phyloP scores from a whole-genome alignment of 139 green algal genomes.

The Ulvella scutata region DNA sequence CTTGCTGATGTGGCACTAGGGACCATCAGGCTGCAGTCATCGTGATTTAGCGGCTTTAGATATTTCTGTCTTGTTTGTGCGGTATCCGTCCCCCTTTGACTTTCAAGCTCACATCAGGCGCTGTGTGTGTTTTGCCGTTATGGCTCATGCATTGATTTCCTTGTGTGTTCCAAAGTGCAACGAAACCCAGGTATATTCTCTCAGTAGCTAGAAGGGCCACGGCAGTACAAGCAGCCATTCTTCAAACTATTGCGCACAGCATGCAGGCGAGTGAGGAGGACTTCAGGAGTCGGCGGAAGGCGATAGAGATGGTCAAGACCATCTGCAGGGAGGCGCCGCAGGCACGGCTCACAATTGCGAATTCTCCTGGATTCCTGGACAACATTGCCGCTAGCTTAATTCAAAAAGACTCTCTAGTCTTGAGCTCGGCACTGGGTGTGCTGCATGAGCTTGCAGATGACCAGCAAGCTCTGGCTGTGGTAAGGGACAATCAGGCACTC shows the following conservation, averaged over 20 bases:
- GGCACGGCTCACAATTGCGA: background rate
- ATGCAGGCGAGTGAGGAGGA: background rate
- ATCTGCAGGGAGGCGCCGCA: background rate
- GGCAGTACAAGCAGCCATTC: no score
- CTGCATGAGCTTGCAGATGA: background rate
- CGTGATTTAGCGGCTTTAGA: no score
- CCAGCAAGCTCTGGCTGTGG: background rate
- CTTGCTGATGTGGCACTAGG: no score
- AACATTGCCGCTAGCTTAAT: background rate
- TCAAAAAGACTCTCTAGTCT: background rate
- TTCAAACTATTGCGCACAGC: background rate
- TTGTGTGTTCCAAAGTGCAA: background rate
- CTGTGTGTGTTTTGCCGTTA: background rate
- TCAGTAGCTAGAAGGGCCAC: no score
- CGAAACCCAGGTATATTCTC: no score
- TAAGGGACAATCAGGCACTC: background rate
- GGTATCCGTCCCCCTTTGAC: background rate
- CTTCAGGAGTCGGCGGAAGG: background rate
- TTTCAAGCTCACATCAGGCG: background rate
- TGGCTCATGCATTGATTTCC: background rate
- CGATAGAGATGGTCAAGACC: background rate
- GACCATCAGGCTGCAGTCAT: no score
- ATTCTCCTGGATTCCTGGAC: background rate
- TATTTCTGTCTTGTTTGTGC: no score
- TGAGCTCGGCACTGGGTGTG: background rate